phyloP scores from a whole-genome alignment of 2,329 filamentous ascomycete genomes.

The Aspergillus tubingensis region DNA sequence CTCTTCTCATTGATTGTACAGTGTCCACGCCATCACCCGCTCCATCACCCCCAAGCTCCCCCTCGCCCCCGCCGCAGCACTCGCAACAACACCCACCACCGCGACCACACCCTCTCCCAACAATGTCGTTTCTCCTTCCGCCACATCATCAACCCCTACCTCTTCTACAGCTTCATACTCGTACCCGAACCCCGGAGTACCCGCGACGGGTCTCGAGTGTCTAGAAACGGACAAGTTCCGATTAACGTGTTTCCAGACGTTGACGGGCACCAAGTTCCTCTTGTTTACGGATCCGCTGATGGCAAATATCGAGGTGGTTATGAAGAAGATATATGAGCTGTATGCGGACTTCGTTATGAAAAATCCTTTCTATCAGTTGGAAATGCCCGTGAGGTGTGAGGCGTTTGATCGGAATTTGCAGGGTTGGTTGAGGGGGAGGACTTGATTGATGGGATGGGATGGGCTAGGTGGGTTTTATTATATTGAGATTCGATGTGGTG shows the following conservation, averaged over 20 bases:
- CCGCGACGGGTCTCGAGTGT: slow-evolving; percentile 74
- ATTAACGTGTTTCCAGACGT: slow-evolving; percentile 91
- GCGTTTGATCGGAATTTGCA: slow-evolving; percentile 86
- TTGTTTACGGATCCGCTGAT: slow-evolving; percentile 91
- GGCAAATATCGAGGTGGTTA: slow-evolving; percentile 77
- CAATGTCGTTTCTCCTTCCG: slow-evolving; percentile 31
- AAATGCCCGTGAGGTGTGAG: slow-evolving; percentile 96
- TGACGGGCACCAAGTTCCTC: slow-evolving; percentile 93
- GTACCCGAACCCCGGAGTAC: slow-evolving; percentile 34
- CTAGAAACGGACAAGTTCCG: slow-evolving; percentile 93
- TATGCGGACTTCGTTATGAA: slow-evolving; percentile 99
- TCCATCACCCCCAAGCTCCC: slow-evolving; percentile 52
- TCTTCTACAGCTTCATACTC: slow-evolving; percentile 29
- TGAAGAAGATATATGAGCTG: slow-evolving; percentile 85
- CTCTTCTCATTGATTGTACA: slow-evolving; percentile 21
- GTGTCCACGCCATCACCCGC: slow-evolving; percentile 66
- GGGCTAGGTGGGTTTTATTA: too few relatives aligned
- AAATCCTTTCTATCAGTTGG: slow-evolving; percentile 96
- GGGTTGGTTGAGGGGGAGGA: slow-evolving; percentile 70
- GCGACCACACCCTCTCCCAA: slow-evolving; percentile 10
- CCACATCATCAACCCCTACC: slow-evolving; percentile 31
- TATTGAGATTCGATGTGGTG: neutral
- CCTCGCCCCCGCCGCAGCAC: slow-evolving; percentile 31
- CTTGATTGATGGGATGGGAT: slow-evolving; percentile 13
- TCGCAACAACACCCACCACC: slow-evolving; percentile 24